A percentile compares a stretch with the other conserved stretches of the same genome.
Evolutionary conservation across 179 eudicot genomes (phyloP).

Genomic region (Patellifolia procumbens): DNA sequence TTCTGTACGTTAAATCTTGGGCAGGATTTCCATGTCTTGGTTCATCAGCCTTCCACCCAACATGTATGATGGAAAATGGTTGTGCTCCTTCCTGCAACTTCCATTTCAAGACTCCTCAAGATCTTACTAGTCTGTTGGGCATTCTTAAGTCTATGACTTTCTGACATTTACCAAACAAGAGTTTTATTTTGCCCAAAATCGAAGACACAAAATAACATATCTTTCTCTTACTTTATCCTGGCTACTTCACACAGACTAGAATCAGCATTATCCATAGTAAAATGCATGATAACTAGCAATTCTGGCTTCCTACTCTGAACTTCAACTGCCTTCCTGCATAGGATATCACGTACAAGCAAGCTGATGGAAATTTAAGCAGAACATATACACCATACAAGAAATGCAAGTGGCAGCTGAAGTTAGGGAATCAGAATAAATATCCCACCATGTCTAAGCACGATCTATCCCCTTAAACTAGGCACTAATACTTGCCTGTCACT

Average conservation of each 20-base stretch:
- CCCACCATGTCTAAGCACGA: constrained; percentile 2
- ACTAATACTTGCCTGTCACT: constrained; percentile 36
- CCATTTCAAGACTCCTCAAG: too few relatives aligned
- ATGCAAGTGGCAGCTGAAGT: background rate
- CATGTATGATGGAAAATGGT: too few relatives aligned
- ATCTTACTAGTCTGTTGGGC: too few relatives aligned
- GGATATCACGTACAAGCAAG: background rate
- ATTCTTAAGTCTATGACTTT: too few relatives aligned
- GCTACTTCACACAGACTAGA: constrained; percentile 2
- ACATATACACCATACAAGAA: background rate
- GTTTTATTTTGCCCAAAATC: too few relatives aligned
- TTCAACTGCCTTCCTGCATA: background rate
- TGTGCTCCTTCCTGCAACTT: too few relatives aligned
- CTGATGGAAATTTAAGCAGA: background rate
- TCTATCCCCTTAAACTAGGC: background rate
- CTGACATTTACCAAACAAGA: too few relatives aligned
- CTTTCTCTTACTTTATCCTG: background rate
- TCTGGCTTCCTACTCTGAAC: background rate
- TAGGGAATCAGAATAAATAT: background rate
- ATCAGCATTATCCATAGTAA: background rate
- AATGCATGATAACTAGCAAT: background rate
- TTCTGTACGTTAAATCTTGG: too few relatives aligned
- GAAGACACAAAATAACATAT: background rate
- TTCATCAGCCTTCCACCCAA: too few relatives aligned
- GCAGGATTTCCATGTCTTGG: too few relatives aligned